Base-by-base conservation (phyloP, 805 yeast genomes). In the Wickerhamomyces bovis region DNA sequence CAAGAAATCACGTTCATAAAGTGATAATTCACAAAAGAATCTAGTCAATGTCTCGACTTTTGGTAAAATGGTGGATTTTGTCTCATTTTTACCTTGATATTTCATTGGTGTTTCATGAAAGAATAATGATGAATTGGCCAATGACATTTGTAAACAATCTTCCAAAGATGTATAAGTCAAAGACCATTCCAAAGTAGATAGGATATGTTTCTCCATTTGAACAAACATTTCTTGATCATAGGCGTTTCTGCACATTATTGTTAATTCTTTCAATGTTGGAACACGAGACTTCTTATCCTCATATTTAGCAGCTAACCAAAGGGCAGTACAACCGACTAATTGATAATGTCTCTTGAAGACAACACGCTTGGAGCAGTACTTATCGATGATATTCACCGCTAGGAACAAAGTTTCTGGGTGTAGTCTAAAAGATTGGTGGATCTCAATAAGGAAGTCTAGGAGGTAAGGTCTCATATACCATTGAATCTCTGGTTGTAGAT, bases 251-350 rank as follows among this genome's bases (percentile, higher is more conserved):
- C 92, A 83, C 60, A 85, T 71, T 54, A 74, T 72, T 38, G 80
- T 75, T 46, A 85, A 73, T 54, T 85, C 90, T 41, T 74, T 70
- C 46, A 83, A 70, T 30, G 82, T 76, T 18, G 92, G 92, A 31
- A 81, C 76, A 46, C 82, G 69, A 47, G 75, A 75, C 57, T 88
- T 77, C 61, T 80, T 79, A 51, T 87, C 89, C 52, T 77, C 78
- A 42, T 78, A 72, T 61, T 89, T 89, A 40, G 94, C 78, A 3
- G 96, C 94, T 18, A 89, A 78, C 95, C 96, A 88, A 42, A 89
- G 68, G 23, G 95, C 84, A 0, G 95, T 84, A 53, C 92, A 81
- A 26, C 92, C 90, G 23, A 89, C 85, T 46, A 89, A 70, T 62
- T 88, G 96, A 57, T 85, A 82, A 61, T 89, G 96, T 52, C 83